Evolutionary conservation across 2,329 filamentous ascomycete species (phyloP).

Genomic region (Cercospora sp.): DNA sequence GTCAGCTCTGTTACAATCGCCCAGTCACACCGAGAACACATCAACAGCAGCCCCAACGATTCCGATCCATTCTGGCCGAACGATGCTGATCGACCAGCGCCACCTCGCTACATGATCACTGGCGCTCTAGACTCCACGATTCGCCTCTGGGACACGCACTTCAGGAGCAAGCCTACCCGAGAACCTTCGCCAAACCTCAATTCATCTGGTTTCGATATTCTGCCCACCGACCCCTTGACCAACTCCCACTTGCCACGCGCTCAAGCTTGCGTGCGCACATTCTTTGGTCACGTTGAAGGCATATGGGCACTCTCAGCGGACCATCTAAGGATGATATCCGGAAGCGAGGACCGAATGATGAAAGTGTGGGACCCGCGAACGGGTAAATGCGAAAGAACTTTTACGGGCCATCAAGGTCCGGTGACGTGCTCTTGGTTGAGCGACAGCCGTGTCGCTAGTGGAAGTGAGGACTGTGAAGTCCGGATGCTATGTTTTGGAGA

Average conservation of each 20-base stretch:
- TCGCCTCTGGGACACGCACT: constrained; percentile 80
- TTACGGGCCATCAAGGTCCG: constrained; percentile 84
- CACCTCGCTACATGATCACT: constrained; percentile 89
- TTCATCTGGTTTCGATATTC: constrained; percentile 25
- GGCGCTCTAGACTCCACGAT: constrained; percentile 89
- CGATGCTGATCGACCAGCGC: constrained; percentile 65
- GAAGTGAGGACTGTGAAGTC: constrained; percentile 90
- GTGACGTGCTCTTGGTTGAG: constrained; percentile 92
- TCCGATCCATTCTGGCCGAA: constrained; percentile 58
- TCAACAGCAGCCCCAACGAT: constrained; percentile 11
- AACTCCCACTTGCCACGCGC: constrained; percentile 40
- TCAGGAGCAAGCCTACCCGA: constrained; percentile 18
- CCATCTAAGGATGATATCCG: constrained; percentile 81
- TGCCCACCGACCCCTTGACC: constrained; percentile 39
- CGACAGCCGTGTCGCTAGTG: constrained; percentile 85
- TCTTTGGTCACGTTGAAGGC: constrained; percentile 95
- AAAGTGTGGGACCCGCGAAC: constrained; percentile 94
- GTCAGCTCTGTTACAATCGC: constrained; percentile 33
- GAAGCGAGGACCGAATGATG: constrained; percentile 90
- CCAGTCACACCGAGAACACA: constrained; percentile 22
- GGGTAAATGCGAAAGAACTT: constrained; percentile 88
- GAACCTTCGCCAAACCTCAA: constrained; percentile 21
- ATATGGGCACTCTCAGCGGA: constrained; percentile 93
- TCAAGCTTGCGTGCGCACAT: constrained; percentile 75
- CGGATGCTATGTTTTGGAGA: constrained; percentile 56